phyloP scores from a whole-genome alignment of 176 grass and related monocot genomes.

The Puya raimondii region DNA sequence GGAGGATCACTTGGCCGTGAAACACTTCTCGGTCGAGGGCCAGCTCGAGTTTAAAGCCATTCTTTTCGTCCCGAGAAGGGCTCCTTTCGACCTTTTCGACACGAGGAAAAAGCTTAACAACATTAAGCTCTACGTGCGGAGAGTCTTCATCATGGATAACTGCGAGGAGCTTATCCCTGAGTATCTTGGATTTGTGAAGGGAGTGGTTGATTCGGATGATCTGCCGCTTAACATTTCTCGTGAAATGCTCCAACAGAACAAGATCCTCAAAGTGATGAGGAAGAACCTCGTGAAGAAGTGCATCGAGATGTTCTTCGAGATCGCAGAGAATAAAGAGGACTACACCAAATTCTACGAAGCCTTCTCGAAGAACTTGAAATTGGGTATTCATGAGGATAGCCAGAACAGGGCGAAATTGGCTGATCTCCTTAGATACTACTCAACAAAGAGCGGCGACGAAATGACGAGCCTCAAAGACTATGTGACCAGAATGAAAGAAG shows the following conservation, averaged over 20 bases:
- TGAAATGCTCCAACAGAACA: constrained; percentile 51
- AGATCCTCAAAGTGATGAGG: constrained; percentile 55
- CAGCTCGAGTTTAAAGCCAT: constrained; percentile 57
- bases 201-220: constrained; percentile 55
- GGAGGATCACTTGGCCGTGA: constrained; percentile 54
- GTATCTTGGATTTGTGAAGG: constrained; percentile 48
- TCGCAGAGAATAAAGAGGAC: constrained; percentile 43
- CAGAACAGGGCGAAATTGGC: constrained; percentile 48
- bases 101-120: constrained; percentile 55
- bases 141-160: constrained; percentile 70
- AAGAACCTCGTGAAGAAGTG: constrained; percentile 44
- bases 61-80: constrained; percentile 47
- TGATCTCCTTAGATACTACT: constrained; percentile 44
- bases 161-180: constrained; percentile 58
- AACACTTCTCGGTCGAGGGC: constrained; percentile 52
- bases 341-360: constrained; percentile 59
- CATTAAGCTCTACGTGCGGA: constrained; percentile 54
- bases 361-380: constrained; percentile 58
- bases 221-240: constrained; percentile 51
- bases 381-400: constrained; percentile 45
- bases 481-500: constrained; percentile 40
- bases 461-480: constrained; percentile 59
- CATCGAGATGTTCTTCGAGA: constrained; percentile 59
- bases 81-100: constrained; percentile 47
- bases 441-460: constrained; percentile 45